Evolutionary conservation across 2,329 filamentous ascomycete genomes (phyloP), one percentile per base, ranked within the genome.

Genomic region (Penicillium decumbens): DNA sequence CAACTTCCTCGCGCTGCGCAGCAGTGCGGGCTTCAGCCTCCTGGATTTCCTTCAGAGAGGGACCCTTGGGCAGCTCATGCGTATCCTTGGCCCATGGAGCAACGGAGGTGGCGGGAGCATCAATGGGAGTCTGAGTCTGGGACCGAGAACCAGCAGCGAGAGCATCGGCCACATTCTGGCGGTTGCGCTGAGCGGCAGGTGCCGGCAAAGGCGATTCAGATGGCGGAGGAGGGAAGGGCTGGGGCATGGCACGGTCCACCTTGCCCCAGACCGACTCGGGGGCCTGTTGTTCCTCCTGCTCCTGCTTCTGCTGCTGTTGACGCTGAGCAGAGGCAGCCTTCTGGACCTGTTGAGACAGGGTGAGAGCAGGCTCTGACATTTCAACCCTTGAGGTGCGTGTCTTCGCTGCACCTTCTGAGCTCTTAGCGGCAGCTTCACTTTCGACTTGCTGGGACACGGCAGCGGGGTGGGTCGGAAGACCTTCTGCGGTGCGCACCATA

Each of bases 11-110:
- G 10, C 83, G 85, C 72, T 95, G 88, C 44, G 92, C 92, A 9
- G 91, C 91, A 68, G 93, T 95, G 65, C 87, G 89, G 30, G 92
- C 92, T 69, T 98, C 93, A 4, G 89, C 86, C 69, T 95, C 92
- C 69, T 98, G 93, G 23, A 98, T 98, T 66, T 98, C 91, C 73
- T 90, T 95, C 55, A 98, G 76, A 52, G 91, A 96, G 2, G 92
- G 93, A 0, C 90, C 91, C 70, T 88, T 95, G 35, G 88, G 83
- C 23, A 80, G 73, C 42, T 87, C 85, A 35, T 76, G 73, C 2
- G 81, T 80, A 57, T 97, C 90, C 68, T 93, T 93, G 4, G 93
- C 93, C 93, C 93, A 98, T 0, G 93, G 93, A 0, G 93, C 93
- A 58, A 96, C 75, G 0, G 92, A 89, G 3, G 90, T 78, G n/a